Evolutionary conservation across 768 basidiomycete species (phyloP).

Genomic region (Leccinum boreale): DNA sequence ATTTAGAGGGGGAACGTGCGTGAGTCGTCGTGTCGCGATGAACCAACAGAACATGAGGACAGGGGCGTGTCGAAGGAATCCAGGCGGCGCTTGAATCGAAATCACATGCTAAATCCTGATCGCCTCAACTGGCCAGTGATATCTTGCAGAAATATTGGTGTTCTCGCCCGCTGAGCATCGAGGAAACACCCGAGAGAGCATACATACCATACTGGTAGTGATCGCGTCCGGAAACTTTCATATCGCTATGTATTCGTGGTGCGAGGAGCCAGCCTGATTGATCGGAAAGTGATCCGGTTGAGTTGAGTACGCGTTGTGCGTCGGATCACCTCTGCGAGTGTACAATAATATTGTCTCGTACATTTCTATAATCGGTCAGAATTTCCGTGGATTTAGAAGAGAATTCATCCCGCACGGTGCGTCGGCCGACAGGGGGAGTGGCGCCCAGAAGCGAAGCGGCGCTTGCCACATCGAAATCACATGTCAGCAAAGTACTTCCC

Average conservation of each 20-base stretch:
- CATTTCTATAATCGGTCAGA: neutral
- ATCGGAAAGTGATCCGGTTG: neutral
- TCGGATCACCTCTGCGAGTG: neutral
- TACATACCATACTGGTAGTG: neutral
- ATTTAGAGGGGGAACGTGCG: neutral
- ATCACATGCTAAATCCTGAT: neutral
- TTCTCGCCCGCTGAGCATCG: too few species aligned
- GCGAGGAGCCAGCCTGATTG: neutral
- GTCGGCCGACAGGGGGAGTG: neutral
- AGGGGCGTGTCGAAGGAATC: neutral
- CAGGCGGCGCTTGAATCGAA: neutral
- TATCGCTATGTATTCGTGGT: neutral
- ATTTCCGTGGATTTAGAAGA: neutral
- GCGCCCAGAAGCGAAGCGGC: neutral
- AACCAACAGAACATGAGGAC: neutral
- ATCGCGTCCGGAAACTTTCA: neutral
- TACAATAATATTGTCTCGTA: neutral
- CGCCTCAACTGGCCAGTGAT: too few species aligned
- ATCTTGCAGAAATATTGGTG: neutral
- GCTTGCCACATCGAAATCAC: neutral
- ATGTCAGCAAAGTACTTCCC: neutral
- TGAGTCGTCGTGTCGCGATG: too few species aligned
- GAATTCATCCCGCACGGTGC: neutral
- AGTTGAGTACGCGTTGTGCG: neutral
- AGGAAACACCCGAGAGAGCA: neutral